Percentiles rank a stretch among this genome's conserved stretches.
Evolutionary conservation across 75 land plant species (phyloP).

Genomic region (Larix kaempferi): DNA sequence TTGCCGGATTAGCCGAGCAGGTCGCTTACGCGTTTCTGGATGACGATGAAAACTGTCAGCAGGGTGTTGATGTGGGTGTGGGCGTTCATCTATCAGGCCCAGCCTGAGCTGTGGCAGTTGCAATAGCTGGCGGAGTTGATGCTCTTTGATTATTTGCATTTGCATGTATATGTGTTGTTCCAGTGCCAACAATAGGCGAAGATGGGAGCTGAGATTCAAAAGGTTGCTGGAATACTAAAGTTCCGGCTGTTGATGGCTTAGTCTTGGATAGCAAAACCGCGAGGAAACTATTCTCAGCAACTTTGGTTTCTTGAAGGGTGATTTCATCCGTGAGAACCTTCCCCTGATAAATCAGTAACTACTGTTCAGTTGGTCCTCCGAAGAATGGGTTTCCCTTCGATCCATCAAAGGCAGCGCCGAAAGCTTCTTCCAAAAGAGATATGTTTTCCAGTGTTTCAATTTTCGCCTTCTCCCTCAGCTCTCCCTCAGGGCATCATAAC

Average conservation of each 20-base stretch:
- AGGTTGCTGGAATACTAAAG: no score
- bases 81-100: no score
- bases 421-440: neutral
- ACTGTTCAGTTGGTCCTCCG: constrained; percentile 55
- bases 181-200: no score
- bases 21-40: constrained; percentile 45
- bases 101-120: no score
- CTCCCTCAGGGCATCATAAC: no score
- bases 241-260: no score
- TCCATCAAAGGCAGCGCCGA: neutral
- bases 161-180: no score
- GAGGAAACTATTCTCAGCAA: constrained; percentile 74
- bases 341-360: constrained; percentile 80
- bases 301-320: constrained; percentile 63
- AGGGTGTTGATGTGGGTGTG: no score
- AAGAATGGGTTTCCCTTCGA: no score
- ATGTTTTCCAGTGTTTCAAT: neutral
- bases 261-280: constrained; percentile 77
- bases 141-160: no score
- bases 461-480: neutral
- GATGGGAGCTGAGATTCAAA: neutral
- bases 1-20: constrained; percentile 40
- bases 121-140: no score
- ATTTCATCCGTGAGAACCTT: constrained; percentile 76
- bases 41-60: constrained; percentile 12